Evolutionary conservation across 352 stramenopile genomes (phyloP), one percentile per base, ranked within the genome.

Genomic region (Globisporangium uncinulatum): DNA sequence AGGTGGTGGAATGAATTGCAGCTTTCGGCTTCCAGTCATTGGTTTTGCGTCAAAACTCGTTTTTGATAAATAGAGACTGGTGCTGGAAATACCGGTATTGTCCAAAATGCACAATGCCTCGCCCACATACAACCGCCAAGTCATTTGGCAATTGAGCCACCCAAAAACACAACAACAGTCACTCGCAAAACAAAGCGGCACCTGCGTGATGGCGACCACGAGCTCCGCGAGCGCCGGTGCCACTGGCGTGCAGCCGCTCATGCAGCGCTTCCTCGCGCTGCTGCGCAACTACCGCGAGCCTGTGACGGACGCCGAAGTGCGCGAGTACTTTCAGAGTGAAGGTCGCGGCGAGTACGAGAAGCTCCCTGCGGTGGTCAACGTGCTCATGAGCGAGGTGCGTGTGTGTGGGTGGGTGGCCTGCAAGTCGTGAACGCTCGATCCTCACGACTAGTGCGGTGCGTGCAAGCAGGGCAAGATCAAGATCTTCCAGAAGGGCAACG

Each of bases 401-500:
- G 5, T 11, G 15, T 39, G 20, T 8, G 19, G 8, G 34, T 54
- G 21, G 44, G 11, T 62, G 41, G 41, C 41, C 43, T 46, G 37
- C 10, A 10, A 9, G 21, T 13, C 15, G 54, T 24, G 4, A 19
- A 6, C 13, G 11, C 7, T 39, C 34, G 34, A 39, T 39, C 6
- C 34, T 39, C 34, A 41, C 42, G 14, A 15, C 15, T 7, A n/a
- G 10, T 13, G 17, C n/a, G 4, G 17, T 7, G 31, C 21, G 11
- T 24, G 29, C 8, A 14, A 9, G 4, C 56, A 85, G 73, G 79
- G 80, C 43, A 87, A 87, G 54, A 92, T 95, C 70, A 93, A 93
- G 70, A 92, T 95, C 67, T 94, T 87, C 58, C 84, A 92, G 67
- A 92, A 92, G 66, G 82, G 83, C 36, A 92, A 66, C 59, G 82